These are phyloP conservation scores for Flaveria brownii DNA, from an alignment of 129 eudicot species.

Conservation along the genomic window DNA sequence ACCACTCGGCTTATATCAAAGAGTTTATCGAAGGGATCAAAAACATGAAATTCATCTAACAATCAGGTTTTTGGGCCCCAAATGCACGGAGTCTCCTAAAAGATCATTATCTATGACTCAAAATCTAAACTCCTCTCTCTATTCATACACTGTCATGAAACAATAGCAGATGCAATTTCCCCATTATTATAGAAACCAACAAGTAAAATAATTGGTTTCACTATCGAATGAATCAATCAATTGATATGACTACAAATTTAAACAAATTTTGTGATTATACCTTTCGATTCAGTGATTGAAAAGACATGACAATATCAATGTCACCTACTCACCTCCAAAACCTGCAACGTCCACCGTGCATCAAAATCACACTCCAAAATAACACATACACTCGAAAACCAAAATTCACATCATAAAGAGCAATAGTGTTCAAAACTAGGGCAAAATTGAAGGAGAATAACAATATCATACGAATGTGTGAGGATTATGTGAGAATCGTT, in stretches of 20 bases:
- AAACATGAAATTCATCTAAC: constrained; percentile 25
- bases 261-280: constrained; percentile 26
- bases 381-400: not conserved
- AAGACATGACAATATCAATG: constrained; percentile 27
- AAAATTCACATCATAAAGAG: not conserved
- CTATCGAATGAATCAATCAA: constrained; percentile 22
- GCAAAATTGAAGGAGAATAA: constrained; percentile 1
- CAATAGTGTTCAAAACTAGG: not conserved
- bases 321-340: constrained; percentile 15
- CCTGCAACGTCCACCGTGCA: constrained; percentile 18
- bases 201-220: not conserved
- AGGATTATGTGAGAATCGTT: not conserved
- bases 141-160: constrained; percentile 15
- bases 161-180: constrained; percentile 1
- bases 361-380: constrained; percentile 6
- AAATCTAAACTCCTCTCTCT: constrained; percentile 16
- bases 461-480: not conserved
- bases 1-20: too few relatives aligned
- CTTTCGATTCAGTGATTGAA: constrained; percentile 18
- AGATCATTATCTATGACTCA: constrained; percentile 1
- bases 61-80: constrained; percentile 6
- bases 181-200: constrained; percentile 18
- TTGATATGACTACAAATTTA: constrained; percentile 28
- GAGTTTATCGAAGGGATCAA: constrained; percentile 15
- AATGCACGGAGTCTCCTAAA: constrained; percentile 3